Evolutionary conservation across 2,329 filamentous ascomycete species (phyloP).

Genomic region (Hortaea sp.): DNA sequence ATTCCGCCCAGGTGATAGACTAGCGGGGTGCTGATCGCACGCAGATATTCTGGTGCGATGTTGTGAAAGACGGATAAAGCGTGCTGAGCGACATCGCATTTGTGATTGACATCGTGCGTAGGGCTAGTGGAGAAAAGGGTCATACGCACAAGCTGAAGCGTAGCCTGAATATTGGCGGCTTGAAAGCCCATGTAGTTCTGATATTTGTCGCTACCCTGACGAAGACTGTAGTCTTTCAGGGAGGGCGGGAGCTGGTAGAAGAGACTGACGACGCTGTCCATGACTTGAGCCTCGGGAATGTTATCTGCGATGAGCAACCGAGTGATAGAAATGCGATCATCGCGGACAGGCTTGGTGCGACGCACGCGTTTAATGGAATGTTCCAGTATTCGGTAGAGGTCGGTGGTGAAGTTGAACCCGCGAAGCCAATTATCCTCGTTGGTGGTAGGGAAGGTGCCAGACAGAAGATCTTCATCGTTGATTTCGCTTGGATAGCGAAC

Average conservation of each 20-base stretch:
- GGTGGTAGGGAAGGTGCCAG: slow-evolving; percentile 11
- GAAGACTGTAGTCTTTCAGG: slow-evolving; percentile 21
- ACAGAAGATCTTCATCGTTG: slow-evolving; percentile 37
- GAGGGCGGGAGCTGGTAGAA: slow-evolving; percentile 21
- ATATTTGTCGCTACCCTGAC: slow-evolving; percentile 22
- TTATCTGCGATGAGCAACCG: slow-evolving; percentile 18
- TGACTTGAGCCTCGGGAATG: slow-evolving; percentile 18
- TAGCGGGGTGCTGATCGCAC: slow-evolving; percentile 40
- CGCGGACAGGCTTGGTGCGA: slow-evolving; percentile 10
- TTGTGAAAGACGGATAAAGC: slow-evolving; percentile 34
- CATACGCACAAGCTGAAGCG: slow-evolving; percentile 40
- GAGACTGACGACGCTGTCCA: slow-evolving; percentile 18
- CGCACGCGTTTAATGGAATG: slow-evolving; percentile 31
- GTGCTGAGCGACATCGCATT: slow-evolving; percentile 37
- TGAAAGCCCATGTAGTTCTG: slow-evolving; percentile 39
- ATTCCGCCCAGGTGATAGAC: slow-evolving; percentile 41
- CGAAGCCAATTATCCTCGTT: slow-evolving; percentile 35
- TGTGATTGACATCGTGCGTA: slow-evolving; percentile 27
- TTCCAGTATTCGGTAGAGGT: slow-evolving; percentile 47
- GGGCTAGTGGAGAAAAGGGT: slow-evolving; percentile 26
- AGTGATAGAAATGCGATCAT: slow-evolving; percentile 14
- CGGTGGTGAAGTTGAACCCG: slow-evolving; percentile 50
- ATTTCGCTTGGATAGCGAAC: slow-evolving; percentile 41
- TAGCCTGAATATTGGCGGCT: slow-evolving; percentile 42
- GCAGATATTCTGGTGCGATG: slow-evolving; percentile 36